Evolutionary conservation across 2,329 filamentous ascomycete genomes (phyloP), one percentile per base, ranked within the genome.

Genomic region (Pseudogymnoascus sp.): DNA sequence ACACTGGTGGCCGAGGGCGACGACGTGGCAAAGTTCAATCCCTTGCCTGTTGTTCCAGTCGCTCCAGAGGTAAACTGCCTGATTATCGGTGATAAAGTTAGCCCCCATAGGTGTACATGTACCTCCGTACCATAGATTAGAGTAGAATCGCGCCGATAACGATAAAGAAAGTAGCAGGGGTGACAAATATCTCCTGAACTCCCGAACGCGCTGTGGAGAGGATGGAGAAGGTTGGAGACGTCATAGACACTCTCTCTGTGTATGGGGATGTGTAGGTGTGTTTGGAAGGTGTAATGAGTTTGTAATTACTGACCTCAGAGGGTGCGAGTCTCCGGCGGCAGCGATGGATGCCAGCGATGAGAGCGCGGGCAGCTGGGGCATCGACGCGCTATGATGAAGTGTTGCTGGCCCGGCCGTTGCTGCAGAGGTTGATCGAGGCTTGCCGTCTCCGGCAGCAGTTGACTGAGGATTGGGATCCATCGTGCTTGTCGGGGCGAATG

Each of bases 1-100:
- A 71, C 73, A 64, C 83, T 81, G 39, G 85, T 87, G 39, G 82
- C 82, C 63, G 84, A 83, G 57, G 85, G 84, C 50, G 85, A 85
- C 65, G 83, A 82, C 65, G 82, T 85, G 68, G 82, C 79, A 72
- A 83, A 84, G 66, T 78, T 61, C 37, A 30, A 41, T 22, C 25
- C 39, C 34, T 60, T 47, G 59, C 59, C 54, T 77, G 70, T 72
- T 72, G 54, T 61, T 47, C 57, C 62, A 18, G 37, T 72, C 72
- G 54, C 61, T 47, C 59, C 62, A 22, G 37, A 35, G 58, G 35
- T 20, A 30, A 35, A 58, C 57, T 41, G 62, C 62, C 61, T 64
- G 47, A 57, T 47, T 60, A 50, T 47, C 72, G 74, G 47, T 68
- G 69, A 61, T 72, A 60, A 50, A 32, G 59, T 34, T 57, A 50